A percentile compares a stretch with the other conserved stretches of the same genome.
Conservation (phyloP, 805 yeast species). For the Wickerhamomyces silvicola region DNA sequence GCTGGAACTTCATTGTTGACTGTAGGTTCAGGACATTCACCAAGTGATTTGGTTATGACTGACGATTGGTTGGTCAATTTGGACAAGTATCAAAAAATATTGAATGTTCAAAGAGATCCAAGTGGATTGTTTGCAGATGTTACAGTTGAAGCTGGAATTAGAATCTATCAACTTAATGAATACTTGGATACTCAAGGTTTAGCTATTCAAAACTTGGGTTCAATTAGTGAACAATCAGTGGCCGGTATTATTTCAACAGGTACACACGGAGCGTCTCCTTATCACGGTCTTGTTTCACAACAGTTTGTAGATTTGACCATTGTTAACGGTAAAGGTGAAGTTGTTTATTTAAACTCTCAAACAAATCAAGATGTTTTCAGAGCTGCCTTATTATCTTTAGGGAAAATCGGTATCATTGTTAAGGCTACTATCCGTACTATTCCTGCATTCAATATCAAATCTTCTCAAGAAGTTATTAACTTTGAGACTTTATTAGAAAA, state of each 20-base stretch:
- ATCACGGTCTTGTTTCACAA: constrained; percentile 84
- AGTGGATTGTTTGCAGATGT: constrained; percentile 78
- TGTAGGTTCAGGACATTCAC: constrained; percentile 94
- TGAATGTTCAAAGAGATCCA: constrained; percentile 38
- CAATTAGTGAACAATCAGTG: constrained; percentile 86
- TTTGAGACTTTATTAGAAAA: constrained; percentile 64
- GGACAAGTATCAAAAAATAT: constrained; percentile 62
- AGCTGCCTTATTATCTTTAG: constrained; percentile 81
- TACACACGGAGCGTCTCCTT: constrained; percentile 93
- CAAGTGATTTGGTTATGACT: constrained; percentile 85
- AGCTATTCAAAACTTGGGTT: constrained; percentile 87
- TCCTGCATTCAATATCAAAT: constrained; percentile 75
- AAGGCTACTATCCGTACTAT: constrained; percentile 80
- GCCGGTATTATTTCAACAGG: constrained; percentile 98
- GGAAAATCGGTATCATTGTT: constrained; percentile 86
- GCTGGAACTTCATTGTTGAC: constrained; percentile 63
- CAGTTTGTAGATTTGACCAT: constrained; percentile 76
- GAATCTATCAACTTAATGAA: constrained; percentile 69
- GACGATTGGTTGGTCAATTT: constrained; percentile 82
- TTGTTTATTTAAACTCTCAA: constrained; percentile 39
- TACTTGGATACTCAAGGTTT: constrained; percentile 55
- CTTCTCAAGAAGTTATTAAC: constrained; percentile 73
- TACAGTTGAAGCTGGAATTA: constrained; percentile 90
- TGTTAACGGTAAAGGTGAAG: constrained; percentile 70
- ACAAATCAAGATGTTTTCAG: constrained; percentile 67